Base-by-base conservation (phyloP, 176 grass and related monocot genomes). In the Aegilops longissima region DNA sequence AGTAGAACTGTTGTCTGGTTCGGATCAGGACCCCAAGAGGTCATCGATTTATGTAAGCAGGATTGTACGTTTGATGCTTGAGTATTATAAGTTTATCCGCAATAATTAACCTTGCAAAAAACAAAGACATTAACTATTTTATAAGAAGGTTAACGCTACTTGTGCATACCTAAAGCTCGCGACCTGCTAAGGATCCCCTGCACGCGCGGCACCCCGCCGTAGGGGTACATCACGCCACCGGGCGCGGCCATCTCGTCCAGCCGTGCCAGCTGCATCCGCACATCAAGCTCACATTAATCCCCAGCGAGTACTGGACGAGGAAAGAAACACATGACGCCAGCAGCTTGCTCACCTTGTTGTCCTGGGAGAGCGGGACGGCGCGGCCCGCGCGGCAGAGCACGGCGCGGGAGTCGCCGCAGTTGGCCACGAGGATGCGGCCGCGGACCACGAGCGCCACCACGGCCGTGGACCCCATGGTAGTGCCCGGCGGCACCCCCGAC, bases 341-440 rank as follows among this genome's bases (percentile, higher is more conserved):
- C 24, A 24, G 29, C 51, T 6, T 54, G 16, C 38, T 17, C 83
- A 98, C 96, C 96, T 98, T 95, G 84, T 98, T 91, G 85, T 98
- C 96, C 42, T 3, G 12, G 71, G 96, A 95, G 80, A 98, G 93
- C 61, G 90, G 89, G 66, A 93, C 2, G 40, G 77, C 95, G 1
- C 1, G 25, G 30, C 81, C 81, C 0, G 70, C 83, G 62, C 92
- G 90, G 70, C 88, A 96, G 16, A 99, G 92, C 21, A 99, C 80
- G 16, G 94, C 97, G 31, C 97, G 97, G 25, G 89, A 93, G 71
- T 98, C 94, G 29, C 97, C 94, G 86, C 90, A 94, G 86, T 94
- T 90, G 69, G 88, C 90, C 7, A 98, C 90, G 8, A 98, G 75
- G 8, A 99, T 0, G 78, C 75, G 80, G 47, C 65, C 77, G 16